Percentiles rank a stretch among this genome's conserved stretches.
Evolutionary conservation across 495 filamentous ascomycete genomes (phyloP).

Genomic region (Talaromyces thailandensis): DNA sequence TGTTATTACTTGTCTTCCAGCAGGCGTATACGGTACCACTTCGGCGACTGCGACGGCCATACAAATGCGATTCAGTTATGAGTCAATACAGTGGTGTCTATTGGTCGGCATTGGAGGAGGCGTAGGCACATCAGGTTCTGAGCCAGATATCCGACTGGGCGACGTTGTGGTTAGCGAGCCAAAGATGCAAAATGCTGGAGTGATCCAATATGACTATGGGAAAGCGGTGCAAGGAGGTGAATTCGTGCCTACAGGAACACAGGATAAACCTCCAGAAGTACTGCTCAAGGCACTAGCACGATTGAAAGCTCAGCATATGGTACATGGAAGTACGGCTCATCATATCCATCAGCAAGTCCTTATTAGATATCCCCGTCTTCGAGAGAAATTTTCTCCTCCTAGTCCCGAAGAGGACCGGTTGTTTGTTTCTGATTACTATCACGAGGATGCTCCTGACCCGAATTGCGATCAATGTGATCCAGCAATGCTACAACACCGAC

Average conservation of each 20-base stretch:
- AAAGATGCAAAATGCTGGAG: slow-evolving; percentile 9
- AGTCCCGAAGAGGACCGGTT: slow-evolving; percentile 21
- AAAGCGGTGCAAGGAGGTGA: neutral
- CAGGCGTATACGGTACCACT: slow-evolving; percentile 13
- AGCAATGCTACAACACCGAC: neutral
- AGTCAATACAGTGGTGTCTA: neutral
- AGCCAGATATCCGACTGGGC: slow-evolving; percentile 2
- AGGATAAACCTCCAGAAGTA: slow-evolving; percentile 19
- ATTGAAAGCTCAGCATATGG: slow-evolving; percentile 12
- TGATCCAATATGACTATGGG: neutral
- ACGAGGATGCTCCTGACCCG: slow-evolving; percentile 7
- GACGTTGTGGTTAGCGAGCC: neutral
- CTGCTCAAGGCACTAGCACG: slow-evolving; percentile 15
- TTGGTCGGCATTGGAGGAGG: neutral
- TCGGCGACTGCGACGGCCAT: neutral
- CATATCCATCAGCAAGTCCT: neutral
- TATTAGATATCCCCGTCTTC: slow-evolving; percentile 10
- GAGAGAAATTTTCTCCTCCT: slow-evolving; percentile 18
- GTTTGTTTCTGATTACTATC: slow-evolving; percentile 13
- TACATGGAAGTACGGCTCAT: slow-evolving; percentile 4
- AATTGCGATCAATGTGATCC: neutral
- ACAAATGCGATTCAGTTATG: neutral
- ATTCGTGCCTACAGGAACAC: slow-evolving; percentile 20
- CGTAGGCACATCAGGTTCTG: neutral
- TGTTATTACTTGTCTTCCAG: slow-evolving; percentile 19